These are phyloP conservation scores for Fusarium sororula DNA, from an alignment of 2,329 filamentous ascomycete species.

Conservation along the genomic window DNA sequence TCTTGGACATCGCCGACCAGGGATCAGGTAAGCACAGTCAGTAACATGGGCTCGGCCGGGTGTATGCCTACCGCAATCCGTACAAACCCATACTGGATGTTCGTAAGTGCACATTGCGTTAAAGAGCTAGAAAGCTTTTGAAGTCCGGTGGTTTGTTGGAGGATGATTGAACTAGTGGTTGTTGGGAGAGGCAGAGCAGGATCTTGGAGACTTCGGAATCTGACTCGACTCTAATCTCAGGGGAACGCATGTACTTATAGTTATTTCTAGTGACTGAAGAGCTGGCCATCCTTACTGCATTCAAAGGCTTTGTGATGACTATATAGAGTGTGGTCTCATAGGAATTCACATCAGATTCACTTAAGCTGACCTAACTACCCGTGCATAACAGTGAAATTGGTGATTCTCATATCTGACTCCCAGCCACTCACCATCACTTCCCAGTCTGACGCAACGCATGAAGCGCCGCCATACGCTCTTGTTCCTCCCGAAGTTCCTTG, in stretches of 20 bases:
- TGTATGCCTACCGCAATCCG: neutral
- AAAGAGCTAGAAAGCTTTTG: rapidly evolving
- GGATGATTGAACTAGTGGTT: neutral
- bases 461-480: neutral
- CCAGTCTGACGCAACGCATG: no score
- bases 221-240: rapidly evolving
- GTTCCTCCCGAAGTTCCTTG: neutral
- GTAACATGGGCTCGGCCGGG: neutral
- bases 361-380: neutral
- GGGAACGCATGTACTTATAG: neutral
- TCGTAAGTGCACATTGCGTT: neutral
- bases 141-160: rapidly evolving
- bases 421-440: no score
- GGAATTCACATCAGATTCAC: no score
- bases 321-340: no score
- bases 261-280: no score
- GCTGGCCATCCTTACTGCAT: rapidly evolving
- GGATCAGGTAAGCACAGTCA: neutral
- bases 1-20: neutral
- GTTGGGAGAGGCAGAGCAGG: rapidly evolving
- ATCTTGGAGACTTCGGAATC: no score
- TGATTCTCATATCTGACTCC: neutral
- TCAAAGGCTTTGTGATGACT: rapidly evolving
- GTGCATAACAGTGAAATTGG: no score
- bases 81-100: neutral